These are phyloP conservation scores for Tribonema minus DNA, from an alignment of 108 stramenopile species.

Conservation along the genomic window DNA sequence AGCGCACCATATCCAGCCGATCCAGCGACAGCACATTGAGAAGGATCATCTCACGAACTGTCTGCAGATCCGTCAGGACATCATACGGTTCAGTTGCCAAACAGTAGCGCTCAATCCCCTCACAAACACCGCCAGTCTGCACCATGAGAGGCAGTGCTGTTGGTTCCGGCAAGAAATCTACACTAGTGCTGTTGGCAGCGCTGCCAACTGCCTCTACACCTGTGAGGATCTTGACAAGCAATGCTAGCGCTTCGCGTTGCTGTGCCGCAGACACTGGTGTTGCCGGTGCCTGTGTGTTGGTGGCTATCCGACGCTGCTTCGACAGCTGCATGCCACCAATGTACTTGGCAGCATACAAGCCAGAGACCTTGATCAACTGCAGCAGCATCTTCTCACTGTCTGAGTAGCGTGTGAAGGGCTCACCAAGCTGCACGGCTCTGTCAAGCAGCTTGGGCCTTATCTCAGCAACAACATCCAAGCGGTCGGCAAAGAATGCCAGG, in stretches of 20 bases:
- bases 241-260: slow-evolving; percentile 16
- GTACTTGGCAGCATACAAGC: slow-evolving; percentile 13
- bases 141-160: slow-evolving; percentile 4
- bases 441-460: slow-evolving; percentile 28
- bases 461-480: slow-evolving; percentile 33
- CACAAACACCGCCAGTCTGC: not conserved
- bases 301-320: slow-evolving; percentile 12
- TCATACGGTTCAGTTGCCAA: slow-evolving; percentile 6
- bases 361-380: not conserved
- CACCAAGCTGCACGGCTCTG: slow-evolving; percentile 4
- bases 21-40: slow-evolving; percentile 16
- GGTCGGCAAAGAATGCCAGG: slow-evolving; percentile 11
- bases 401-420: slow-evolving; percentile 19
- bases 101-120: slow-evolving; percentile 32
- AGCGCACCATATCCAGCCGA: slow-evolving; percentile 7
- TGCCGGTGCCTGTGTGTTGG: slow-evolving; percentile 2
- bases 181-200: too few relatives aligned
- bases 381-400: slow-evolving; percentile 4
- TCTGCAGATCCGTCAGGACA: slow-evolving; percentile 1
- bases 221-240: not conserved
- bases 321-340: slow-evolving; percentile 12
- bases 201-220: slow-evolving; percentile 1
- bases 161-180: slow-evolving; percentile 4
- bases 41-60: slow-evolving; percentile 1
- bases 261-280: slow-evolving; percentile 1